phyloP scores from a whole-genome alignment of 2,329 filamentous ascomycete species.

The Fusarium luffae region DNA sequence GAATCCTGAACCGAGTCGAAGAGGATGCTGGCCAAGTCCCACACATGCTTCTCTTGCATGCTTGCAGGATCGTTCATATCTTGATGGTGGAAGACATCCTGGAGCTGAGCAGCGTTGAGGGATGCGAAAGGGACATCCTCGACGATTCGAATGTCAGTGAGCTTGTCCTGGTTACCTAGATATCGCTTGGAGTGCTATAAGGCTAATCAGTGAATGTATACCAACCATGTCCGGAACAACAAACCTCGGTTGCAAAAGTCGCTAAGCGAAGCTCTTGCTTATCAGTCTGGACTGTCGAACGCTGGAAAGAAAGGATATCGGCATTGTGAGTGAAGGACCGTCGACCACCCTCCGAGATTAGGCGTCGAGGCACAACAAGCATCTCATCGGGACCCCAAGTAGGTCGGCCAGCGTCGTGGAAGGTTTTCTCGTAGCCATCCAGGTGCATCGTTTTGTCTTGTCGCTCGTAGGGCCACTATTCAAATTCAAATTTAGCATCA shows the following conservation, averaged over 20 bases:
- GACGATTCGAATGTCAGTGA: constrained; percentile 64
- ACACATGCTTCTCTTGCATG: constrained; percentile 78
- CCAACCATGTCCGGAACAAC: not conserved
- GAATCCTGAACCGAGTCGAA: constrained; percentile 75
- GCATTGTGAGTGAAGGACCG: constrained; percentile 41
- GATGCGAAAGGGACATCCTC: constrained; percentile 70
- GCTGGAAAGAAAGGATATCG: constrained; percentile 50
- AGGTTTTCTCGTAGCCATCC: constrained; percentile 71
- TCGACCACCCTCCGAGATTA: constrained; percentile 55
- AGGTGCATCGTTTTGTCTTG: constrained; percentile 76
- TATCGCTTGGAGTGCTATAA: constrained; percentile 65
- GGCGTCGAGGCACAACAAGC: constrained; percentile 67
- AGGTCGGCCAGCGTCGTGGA: constrained; percentile 80
- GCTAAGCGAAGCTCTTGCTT: constrained; percentile 73
- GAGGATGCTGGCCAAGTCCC: constrained; percentile 86
- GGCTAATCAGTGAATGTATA: constrained; percentile 23
- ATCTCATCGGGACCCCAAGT: constrained; percentile 81
- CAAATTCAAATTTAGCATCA: constrained; percentile 59
- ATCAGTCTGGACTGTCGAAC: constrained; percentile 68
- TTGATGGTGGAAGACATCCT: constrained; percentile 55
- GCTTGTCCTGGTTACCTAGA: constrained; percentile 64
- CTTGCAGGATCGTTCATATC: constrained; percentile 57
- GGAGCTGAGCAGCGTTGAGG: constrained; percentile 53
- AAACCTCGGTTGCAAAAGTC: constrained; percentile 68
- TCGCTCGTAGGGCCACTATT: constrained; percentile 88